phyloP scores from a whole-genome alignment of 768 basidiomycete species.

The Termitomyces sp. region DNA sequence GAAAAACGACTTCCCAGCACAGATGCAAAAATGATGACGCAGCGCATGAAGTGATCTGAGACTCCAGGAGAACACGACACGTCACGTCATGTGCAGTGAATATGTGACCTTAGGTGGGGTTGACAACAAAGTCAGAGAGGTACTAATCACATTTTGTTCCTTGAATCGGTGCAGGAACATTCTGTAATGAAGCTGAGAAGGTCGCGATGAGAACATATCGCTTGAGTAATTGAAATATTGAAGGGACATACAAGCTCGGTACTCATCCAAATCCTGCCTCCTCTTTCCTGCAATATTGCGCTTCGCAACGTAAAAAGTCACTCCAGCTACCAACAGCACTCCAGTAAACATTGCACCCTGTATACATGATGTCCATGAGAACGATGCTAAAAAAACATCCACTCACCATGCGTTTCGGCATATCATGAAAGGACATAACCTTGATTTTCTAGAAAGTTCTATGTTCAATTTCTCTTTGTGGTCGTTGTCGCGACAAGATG shows the following conservation, averaged over 20 bases:
- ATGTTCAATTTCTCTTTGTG: background rate
- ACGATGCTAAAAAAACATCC: background rate
- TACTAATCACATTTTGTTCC: background rate
- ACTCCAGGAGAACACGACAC: background rate
- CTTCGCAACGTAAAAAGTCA: conserved; percentile 29
- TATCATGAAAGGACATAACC: conserved; percentile 10
- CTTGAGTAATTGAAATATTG: background rate
- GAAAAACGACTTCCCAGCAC: background rate
- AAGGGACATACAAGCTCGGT: conserved; percentile 21
- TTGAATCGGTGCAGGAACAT: background rate
- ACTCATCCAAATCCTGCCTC: conserved; percentile 27
- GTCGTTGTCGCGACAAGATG: background rate
- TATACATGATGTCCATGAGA: background rate
- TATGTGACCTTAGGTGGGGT: too few relatives aligned
- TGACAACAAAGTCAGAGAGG: too few relatives aligned
- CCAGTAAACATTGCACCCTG: conserved; percentile 27
- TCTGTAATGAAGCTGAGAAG: background rate
- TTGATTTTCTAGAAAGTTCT: background rate
- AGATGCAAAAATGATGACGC: conserved; percentile 3
- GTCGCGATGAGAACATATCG: background rate
- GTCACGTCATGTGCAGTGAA: conserved; percentile 6
- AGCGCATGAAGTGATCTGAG: background rate
- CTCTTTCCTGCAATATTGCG: conserved; percentile 25
- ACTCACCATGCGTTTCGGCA: conserved; percentile 17
- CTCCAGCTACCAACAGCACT: conserved; percentile 23